Percentiles rank a stretch among this genome's conserved stretches.
Evolutionary conservation across 2,329 filamentous ascomycete genomes (phyloP).

Genomic region (Rhinocladiella similis): DNA sequence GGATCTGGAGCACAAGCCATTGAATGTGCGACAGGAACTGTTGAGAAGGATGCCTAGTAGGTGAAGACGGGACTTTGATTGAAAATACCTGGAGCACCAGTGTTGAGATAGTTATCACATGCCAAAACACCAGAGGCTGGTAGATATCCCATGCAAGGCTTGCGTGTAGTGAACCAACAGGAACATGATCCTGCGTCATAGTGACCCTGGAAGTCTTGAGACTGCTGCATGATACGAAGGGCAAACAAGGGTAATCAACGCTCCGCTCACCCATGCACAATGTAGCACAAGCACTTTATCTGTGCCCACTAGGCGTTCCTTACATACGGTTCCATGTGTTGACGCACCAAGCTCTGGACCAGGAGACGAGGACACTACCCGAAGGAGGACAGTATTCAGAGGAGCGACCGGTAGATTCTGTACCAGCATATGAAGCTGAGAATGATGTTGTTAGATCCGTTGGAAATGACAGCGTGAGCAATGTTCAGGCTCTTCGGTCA

Average conservation of each 20-base stretch:
- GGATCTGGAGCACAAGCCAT: not conserved
- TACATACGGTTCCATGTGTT: not conserved
- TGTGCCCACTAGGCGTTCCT: not conserved
- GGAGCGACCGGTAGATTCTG: too few relatives aligned
- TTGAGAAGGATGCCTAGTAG: not conserved
- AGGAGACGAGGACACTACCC: too few relatives aligned
- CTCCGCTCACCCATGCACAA: not conserved
- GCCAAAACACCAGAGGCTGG: not conserved
- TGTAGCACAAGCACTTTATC: not conserved
- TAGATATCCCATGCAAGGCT: not conserved
- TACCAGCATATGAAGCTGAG: too few relatives aligned
- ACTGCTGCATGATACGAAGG: not conserved
- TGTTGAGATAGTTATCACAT: not conserved
- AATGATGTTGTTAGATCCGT: too few relatives aligned
- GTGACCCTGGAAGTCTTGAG: not conserved
- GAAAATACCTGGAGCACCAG: not conserved
- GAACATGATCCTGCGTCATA: not conserved
- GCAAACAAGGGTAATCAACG: not conserved
- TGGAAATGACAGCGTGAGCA: too few relatives aligned
- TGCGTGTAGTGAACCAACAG: not conserved
- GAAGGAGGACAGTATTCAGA: too few relatives aligned
- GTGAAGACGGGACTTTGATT: not conserved
- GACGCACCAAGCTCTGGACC: too few relatives aligned
- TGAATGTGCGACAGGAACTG: not conserved
- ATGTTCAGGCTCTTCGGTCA: too few relatives aligned